Evolutionary conservation across 2,329 filamentous ascomycete genomes (phyloP), one percentile per base, ranked within the genome.

Genomic region (Trichophyton mentagrophytes): DNA sequence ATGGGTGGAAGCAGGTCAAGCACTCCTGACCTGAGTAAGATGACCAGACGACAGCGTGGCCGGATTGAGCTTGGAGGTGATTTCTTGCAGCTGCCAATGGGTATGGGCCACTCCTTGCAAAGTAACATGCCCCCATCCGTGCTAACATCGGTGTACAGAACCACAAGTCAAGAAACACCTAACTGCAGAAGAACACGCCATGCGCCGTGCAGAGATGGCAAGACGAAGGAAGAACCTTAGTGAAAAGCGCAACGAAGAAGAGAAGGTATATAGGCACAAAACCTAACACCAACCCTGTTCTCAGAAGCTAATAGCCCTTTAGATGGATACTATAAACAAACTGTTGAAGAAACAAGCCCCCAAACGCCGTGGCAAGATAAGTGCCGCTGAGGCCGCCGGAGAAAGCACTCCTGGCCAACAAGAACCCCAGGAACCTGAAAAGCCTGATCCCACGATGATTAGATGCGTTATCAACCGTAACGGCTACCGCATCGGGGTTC

Each of bases 171-270:
- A 87, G 73, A 87, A 88, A 68, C 83, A 87, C 66, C 76, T 89
- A 57, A 88, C 86, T 0, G 85, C 84, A 0, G 86, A 88, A 69
- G 86, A 89, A 68, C 84, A 87, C 68, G 84, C 84, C 55, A 87
- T 88, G 82, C 81, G 86, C 57, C 78, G 86, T 60, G 83, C 85
- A 6, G 86, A 89, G 70, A 89, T 89, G 85, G 86, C 86, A 7
- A 77, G 86, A 61, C 79, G 86, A 59, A 77, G 86, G 63, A 89
- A 89, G 74, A 88, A 89, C 65, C 76, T 89, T 36, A 87, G 83
- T 61, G 86, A 89, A 73, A 88, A 88, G 75, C 81, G 86, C n/a
- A 87, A 88, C 60, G 86, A 89, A 68, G 86, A 89, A 74, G 86
- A 89, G 71, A 89, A 89, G 79, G 83, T 85, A 69, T 33, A 17